phyloP scores from a whole-genome alignment of 2,329 filamentous ascomycete species.

The Eutypa lata region DNA sequence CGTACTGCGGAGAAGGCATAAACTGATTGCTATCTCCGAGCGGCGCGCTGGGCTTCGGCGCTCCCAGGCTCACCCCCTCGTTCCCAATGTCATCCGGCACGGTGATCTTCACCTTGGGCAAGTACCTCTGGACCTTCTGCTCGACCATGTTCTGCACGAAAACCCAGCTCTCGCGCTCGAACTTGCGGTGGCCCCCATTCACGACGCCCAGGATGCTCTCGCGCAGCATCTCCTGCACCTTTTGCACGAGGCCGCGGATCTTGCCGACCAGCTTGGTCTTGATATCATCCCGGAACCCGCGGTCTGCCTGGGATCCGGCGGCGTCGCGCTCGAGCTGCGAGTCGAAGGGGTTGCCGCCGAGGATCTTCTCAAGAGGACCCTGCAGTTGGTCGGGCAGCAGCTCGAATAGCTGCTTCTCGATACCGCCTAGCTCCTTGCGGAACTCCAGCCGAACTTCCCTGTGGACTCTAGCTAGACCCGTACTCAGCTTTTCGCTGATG shows the following conservation, averaged over 20 bases:
- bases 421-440: constrained; percentile 39
- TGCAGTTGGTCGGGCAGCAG: constrained; percentile 41
- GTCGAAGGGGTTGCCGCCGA: constrained; percentile 45
- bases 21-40: constrained; percentile 30
- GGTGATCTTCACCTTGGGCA: constrained; percentile 42
- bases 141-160: constrained; percentile 45
- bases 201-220: constrained; percentile 43
- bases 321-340: constrained; percentile 37
- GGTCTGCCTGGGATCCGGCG: constrained; percentile 25
- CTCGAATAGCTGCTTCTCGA: constrained; percentile 45
- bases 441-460: constrained; percentile 44
- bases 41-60: constrained; percentile 28
- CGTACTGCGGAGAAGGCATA: constrained; percentile 18
- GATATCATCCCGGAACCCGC: constrained; percentile 41
- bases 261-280: constrained; percentile 41
- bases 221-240: constrained; percentile 43
- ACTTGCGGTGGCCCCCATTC: constrained; percentile 45
- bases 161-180: constrained; percentile 43
- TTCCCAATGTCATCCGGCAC: constrained; percentile 46
- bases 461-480: constrained; percentile 40
- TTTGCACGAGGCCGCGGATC: constrained; percentile 41
- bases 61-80: constrained; percentile 41
- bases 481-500: constrained; percentile 45
- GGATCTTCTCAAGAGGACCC: constrained; percentile 41
- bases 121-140: constrained; percentile 42